phyloP scores from a whole-genome alignment of 257 asterid genomes.

The Solanum medicagineum region DNA sequence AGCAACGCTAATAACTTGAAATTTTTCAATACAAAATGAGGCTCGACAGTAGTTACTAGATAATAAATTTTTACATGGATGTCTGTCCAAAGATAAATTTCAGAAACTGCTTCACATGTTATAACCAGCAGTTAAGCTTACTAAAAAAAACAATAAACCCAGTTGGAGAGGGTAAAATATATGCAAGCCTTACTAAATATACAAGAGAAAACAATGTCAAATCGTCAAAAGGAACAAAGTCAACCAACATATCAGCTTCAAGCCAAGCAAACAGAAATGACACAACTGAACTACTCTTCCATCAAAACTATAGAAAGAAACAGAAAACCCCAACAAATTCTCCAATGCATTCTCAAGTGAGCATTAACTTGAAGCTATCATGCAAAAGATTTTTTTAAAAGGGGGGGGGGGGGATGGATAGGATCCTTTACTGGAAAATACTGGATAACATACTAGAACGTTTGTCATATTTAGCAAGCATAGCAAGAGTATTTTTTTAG shows the following conservation, averaged over 20 bases:
- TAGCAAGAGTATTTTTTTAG: background rate
- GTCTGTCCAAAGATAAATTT: background rate
- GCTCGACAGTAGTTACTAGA: background rate
- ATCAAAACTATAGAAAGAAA: background rate
- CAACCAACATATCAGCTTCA: background rate
- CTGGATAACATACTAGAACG: background rate
- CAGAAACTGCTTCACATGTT: background rate
- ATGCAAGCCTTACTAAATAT: background rate
- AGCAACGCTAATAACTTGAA: background rate
- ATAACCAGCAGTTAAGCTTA: background rate
- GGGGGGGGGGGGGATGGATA: background rate
- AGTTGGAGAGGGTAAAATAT: no score
- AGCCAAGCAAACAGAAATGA: background rate
- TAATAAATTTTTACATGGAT: background rate
- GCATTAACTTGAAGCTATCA: background rate
- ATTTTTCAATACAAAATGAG: background rate
- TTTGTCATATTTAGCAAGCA: background rate
- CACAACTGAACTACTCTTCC: background rate
- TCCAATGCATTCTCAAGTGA: background rate
- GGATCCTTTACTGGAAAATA: background rate
- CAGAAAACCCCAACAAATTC: background rate
- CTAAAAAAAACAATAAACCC: no score
- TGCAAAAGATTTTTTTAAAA: background rate
- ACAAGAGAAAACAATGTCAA: background rate
- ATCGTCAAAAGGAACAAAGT: background rate